These are phyloP conservation scores for Acer campestre DNA, from an alignment of 345 rosid species.

Conservation along the genomic window DNA sequence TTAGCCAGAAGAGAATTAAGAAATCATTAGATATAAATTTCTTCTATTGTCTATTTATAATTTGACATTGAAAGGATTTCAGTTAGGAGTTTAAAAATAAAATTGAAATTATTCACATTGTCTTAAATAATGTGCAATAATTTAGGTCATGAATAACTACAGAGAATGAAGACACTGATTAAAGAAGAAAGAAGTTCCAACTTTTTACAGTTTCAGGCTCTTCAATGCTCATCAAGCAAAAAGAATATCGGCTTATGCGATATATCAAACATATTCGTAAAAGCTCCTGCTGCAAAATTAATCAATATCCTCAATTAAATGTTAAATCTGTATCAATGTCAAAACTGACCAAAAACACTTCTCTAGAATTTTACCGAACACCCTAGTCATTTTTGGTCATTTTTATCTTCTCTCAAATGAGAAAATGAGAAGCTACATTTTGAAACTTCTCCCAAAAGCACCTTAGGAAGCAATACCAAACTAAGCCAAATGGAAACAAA, in stretches of 20 bases:
- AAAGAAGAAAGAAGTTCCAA: neutral
- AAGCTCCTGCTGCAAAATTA: neutral
- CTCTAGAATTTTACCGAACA: no score
- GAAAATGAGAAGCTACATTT: no score
- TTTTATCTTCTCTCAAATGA: no score
- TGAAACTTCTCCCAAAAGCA: no score
- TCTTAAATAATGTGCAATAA: neutral
- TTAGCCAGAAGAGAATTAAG: neutral
- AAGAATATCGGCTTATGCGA: neutral
- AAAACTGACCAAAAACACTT: no score
- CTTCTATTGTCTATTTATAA: neutral
- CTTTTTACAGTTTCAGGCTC: neutral
- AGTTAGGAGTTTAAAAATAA: neutral
- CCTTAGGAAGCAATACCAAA: no score
- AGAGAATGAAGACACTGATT: neutral
- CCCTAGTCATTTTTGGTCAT: no score
- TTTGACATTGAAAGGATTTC: neutral
- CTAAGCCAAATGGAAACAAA: no score
- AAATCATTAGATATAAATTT: neutral
- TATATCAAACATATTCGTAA: neutral
- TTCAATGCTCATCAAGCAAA: slow-evolving; percentile 1
- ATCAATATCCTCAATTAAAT: neutral
- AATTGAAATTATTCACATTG: neutral
- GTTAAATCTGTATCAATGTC: neutral
- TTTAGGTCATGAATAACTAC: neutral